phyloP scores from a whole-genome alignment of 2,329 filamentous ascomycete genomes.

The Xylariaceae sp. region DNA sequence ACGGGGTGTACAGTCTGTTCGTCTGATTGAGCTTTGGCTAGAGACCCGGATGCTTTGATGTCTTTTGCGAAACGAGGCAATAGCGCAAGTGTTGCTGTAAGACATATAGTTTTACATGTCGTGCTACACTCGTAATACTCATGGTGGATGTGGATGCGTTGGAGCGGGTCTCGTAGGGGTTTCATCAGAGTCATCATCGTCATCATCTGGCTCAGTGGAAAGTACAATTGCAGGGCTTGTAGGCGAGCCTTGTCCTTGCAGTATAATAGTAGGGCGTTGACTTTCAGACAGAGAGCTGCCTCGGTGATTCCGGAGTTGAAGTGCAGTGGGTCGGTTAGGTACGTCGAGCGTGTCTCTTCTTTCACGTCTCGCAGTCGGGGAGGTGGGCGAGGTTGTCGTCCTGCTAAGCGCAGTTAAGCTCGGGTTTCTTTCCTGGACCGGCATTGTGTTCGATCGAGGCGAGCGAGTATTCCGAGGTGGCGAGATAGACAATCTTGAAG shows the following conservation, averaged over 20 bases:
- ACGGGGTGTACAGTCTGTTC: too few species aligned
- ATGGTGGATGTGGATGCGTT: neutral
- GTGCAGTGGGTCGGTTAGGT: conserved; percentile 20
- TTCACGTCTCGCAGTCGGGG: neutral
- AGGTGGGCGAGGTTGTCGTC: too few species aligned
- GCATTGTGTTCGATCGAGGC: neutral
- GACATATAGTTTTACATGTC: too few species aligned
- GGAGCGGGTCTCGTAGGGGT: too few species aligned
- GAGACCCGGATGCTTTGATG: too few species aligned
- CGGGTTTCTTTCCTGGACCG: too few species aligned
- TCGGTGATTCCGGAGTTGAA: conserved; percentile 9
- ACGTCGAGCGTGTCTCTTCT: conserved; percentile 35
- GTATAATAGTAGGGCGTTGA: conserved; percentile 7
- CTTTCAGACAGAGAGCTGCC: conserved; percentile 8
- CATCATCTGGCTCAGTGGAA: conserved; percentile 21
- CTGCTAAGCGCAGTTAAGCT: too few species aligned
- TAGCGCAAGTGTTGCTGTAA: too few species aligned
- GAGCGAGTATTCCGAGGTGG: conserved; percentile 1
- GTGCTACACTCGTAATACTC: neutral
- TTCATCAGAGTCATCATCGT: too few species aligned
- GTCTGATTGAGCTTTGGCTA: too few species aligned
- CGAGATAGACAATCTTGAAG: conserved; percentile 19
- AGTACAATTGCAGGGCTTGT: conserved; percentile 18
- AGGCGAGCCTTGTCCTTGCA: conserved; percentile 15
- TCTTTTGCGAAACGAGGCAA: too few species aligned